phyloP scores from a whole-genome alignment of 495 filamentous ascomycete species.

The Penicillium roqueforti region DNA sequence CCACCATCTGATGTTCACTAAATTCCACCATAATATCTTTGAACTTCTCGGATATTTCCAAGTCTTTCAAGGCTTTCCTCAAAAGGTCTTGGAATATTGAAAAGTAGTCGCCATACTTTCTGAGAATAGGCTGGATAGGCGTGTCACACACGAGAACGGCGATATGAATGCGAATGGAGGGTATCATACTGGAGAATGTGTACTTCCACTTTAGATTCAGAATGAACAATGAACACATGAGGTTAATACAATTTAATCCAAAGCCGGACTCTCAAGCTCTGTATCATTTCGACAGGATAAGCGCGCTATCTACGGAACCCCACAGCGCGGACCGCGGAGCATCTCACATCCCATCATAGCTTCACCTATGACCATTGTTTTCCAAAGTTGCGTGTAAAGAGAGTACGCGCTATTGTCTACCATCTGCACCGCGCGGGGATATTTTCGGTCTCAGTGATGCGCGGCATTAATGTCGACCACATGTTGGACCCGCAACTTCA shows the following conservation, averaged over 20 bases:
- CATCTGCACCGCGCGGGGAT: conserved; percentile 1
- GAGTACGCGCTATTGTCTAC: background rate
- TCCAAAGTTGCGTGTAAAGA: background rate
- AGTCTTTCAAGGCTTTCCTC: conserved; percentile 37
- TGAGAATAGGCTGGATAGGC: conserved; percentile 50
- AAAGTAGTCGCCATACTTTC: conserved; percentile 64
- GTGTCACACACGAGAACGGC: conserved; percentile 79
- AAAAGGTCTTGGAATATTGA: conserved; percentile 68
- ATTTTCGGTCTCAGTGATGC: background rate
- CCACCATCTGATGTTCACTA: conserved; percentile 62
- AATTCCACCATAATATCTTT: conserved; percentile 44
- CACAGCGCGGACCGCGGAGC: conserved; percentile 27
- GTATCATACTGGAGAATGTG: conserved; percentile 13
- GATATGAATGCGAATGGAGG: conserved; percentile 49
- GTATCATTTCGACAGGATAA: conserved; percentile 7
- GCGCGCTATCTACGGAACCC: conserved; percentile 20
- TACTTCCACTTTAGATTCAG: background rate
- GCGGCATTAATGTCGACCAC: conserved; percentile 6
- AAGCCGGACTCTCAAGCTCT: background rate
- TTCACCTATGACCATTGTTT: background rate
- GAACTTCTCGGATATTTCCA: conserved; percentile 10
- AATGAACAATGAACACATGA: background rate
- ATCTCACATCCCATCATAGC: background rate
- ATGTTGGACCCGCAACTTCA: background rate
- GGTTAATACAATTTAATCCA: background rate